These are phyloP conservation scores for Yamadazyma atlantica DNA, from an alignment of 1,139 yeast genomes.

Conservation along the genomic window DNA sequence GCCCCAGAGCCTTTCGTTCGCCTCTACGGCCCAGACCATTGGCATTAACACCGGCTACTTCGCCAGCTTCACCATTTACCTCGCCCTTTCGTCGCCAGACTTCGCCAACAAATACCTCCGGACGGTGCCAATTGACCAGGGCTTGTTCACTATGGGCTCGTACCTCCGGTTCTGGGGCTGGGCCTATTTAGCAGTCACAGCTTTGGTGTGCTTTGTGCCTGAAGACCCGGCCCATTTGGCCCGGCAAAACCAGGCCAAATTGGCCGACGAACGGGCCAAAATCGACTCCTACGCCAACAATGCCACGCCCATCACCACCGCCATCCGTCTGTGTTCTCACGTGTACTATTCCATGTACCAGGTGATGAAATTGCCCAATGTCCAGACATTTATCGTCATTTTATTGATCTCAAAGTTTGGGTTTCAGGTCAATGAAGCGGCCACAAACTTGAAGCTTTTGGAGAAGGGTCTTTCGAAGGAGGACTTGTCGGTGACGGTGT, in stretches of 20 bases:
- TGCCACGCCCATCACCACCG: constrained; percentile 24
- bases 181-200: constrained; percentile 67
- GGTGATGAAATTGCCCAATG: constrained; percentile 73
- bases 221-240: constrained; percentile 63
- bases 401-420: constrained; percentile 85
- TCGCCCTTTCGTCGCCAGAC: constrained; percentile 89
- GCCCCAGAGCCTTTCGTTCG: constrained; percentile 79
- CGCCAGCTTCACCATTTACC: constrained; percentile 82
- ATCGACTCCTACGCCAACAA: constrained; percentile 17
- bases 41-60: constrained; percentile 95
- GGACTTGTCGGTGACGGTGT: constrained; percentile 87
- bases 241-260: constrained; percentile 37
- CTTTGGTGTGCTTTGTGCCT: constrained; percentile 56
- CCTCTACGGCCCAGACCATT: constrained; percentile 95
- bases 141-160: constrained; percentile 69
- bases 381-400: constrained; percentile 70
- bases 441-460: constrained; percentile 85
- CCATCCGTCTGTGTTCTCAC: constrained; percentile 26
- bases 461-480: constrained; percentile 94
- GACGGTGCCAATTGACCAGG: constrained; percentile 55
- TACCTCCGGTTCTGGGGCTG: constrained; percentile 81
- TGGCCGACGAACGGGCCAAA: constrained; percentile 33
- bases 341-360: constrained; percentile 79
- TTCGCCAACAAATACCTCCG: constrained; percentile 87
- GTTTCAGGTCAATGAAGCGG: constrained; percentile 94